Conservation (phyloP, 1,284 basidiomycete species). For the Ustilago tritici region DNA sequence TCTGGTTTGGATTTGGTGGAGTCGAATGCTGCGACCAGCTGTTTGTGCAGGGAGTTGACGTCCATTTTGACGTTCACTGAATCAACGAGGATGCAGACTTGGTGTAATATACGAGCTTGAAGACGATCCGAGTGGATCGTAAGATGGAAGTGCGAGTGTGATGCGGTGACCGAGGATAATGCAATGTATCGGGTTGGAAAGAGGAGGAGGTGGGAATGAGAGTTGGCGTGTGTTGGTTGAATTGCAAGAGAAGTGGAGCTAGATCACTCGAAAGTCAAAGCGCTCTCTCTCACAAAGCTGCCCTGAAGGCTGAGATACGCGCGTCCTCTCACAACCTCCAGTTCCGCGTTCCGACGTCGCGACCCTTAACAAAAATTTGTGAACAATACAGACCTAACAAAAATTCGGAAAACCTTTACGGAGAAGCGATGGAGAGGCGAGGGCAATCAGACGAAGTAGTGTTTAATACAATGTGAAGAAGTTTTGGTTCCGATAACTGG, state of each 20-base stretch:
- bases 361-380: neutral
- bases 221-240: conserved; percentile 3
- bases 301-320: conserved; percentile 6
- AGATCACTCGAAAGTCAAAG: conserved; percentile 14
- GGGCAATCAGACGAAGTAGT: no score
- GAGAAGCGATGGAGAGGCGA: no score
- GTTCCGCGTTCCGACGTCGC: conserved; percentile 5
- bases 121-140: neutral
- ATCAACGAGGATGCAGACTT: neutral
- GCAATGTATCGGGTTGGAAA: neutral
- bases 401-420: neutral
- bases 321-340: conserved; percentile 6
- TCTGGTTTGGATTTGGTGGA: conserved; percentile 25
- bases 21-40: conserved; percentile 35
- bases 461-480: no score
- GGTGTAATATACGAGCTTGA: neutral
- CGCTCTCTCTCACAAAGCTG: neutral
- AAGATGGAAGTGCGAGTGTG: neutral
- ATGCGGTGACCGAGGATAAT: neutral
- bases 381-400: neutral
- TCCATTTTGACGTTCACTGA: conserved; percentile 15
- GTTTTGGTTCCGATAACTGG: no score
- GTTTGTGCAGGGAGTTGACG: conserved; percentile 29
- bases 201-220: neutral
- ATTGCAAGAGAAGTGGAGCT: conserved; percentile 12